phyloP scores from a whole-genome alignment of 176 grass and related monocot genomes.

The Oropetium thomaeum region DNA sequence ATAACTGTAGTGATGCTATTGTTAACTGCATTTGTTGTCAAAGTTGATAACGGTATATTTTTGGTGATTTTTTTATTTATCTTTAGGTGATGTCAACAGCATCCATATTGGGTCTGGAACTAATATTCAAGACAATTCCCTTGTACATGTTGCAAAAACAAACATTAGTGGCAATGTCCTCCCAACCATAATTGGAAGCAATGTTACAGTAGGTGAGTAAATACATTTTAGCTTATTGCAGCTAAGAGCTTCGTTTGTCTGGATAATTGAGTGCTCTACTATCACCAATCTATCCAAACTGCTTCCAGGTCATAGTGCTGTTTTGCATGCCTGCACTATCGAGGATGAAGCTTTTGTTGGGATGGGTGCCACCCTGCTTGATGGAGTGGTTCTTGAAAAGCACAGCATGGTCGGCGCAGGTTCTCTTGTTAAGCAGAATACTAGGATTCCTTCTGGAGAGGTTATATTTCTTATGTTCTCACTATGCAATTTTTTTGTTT shows the following conservation, averaged over 20 bases:
- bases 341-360: slow-evolving; percentile 95
- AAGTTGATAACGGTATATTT: background rate
- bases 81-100: slow-evolving; percentile 97
- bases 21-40: background rate
- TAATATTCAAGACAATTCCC: slow-evolving; percentile 96
- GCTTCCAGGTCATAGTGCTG: slow-evolving; percentile 68
- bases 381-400: slow-evolving; percentile 92
- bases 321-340: slow-evolving; percentile 88
- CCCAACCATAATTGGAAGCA: slow-evolving; percentile 85
- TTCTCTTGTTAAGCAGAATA: slow-evolving; percentile 90
- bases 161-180: slow-evolving; percentile 75
- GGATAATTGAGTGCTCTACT: background rate
- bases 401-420: slow-evolving; percentile 86
- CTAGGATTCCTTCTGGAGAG: slow-evolving; percentile 88
- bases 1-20: background rate
- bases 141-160: slow-evolving; percentile 84
- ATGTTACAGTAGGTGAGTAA: slow-evolving; percentile 81
- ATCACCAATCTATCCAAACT: slow-evolving; percentile 17
- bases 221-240: slow-evolving; percentile 3
- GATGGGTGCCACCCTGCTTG: slow-evolving; percentile 87
- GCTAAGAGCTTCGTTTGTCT: slow-evolving; percentile 14
- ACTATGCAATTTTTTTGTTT: background rate
- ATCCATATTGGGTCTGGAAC: slow-evolving; percentile 86
- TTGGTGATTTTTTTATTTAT: slow-evolving; percentile 6
- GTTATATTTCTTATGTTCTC: slow-evolving; percentile 43